These are phyloP conservation scores for Caryopteris hybrid DNA, from an alignment of 305 asterid genomes.

Conservation along the genomic window DNA sequence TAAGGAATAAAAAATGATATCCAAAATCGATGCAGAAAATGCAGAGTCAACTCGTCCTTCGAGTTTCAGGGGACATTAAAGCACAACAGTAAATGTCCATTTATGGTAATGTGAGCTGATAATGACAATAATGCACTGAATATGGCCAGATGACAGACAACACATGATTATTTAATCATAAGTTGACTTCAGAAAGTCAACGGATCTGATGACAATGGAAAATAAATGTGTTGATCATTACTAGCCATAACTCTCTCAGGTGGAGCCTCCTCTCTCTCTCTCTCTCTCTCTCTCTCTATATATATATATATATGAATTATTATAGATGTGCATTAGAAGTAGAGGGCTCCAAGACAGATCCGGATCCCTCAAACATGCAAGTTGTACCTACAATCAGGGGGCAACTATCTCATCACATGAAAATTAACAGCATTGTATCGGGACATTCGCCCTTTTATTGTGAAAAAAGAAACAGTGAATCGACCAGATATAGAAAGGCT, in stretches of 20 bases:
- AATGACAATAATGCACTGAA: constrained; percentile 16
- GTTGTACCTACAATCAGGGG: background rate
- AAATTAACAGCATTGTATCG: background rate
- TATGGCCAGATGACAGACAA: constrained; percentile 13
- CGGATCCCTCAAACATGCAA: constrained; percentile 11
- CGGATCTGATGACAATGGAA: constrained; percentile 11
- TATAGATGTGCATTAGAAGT: background rate
- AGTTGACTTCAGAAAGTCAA: constrained; percentile 26
- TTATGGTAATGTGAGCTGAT: constrained; percentile 17
- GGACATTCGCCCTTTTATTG: background rate
- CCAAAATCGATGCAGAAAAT: background rate
- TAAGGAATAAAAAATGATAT: background rate
- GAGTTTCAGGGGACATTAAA: constrained; percentile 9
- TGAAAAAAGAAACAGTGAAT: no score
- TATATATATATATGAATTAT: background rate
- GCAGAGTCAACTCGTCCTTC: constrained; percentile 12
- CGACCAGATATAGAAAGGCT: no score
- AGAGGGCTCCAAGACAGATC: constrained; percentile 6
- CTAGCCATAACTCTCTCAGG: constrained; percentile 2
- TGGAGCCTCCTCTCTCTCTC: background rate
- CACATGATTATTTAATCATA: background rate
- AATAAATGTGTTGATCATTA: constrained; percentile 4
- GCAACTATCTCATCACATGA: background rate
- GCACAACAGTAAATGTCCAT: constrained; percentile 7
- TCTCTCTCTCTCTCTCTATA: background rate